A percentile compares a stretch with the other conserved stretches of the same genome.
These are phyloP conservation scores for Helotiales sp. DNA, from an alignment of 2,329 filamentous ascomycete genomes.

Conservation along the genomic window DNA sequence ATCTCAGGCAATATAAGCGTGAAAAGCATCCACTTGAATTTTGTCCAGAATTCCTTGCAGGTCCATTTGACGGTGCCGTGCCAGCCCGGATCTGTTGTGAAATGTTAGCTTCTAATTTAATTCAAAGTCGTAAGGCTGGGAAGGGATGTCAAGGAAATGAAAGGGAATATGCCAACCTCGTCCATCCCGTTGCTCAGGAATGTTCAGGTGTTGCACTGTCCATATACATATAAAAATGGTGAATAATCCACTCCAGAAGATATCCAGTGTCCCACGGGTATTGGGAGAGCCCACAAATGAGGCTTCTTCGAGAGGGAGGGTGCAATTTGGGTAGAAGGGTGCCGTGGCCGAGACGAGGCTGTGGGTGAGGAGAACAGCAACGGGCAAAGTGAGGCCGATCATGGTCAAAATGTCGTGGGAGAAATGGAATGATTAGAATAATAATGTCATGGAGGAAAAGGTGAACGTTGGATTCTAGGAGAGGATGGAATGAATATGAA, in stretches of 20 bases:
- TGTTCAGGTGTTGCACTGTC: constrained; percentile 16
- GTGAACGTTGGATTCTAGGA: background rate
- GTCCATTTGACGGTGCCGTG: constrained; percentile 6
- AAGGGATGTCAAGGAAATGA: background rate
- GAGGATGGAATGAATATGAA: background rate
- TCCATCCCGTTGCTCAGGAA: constrained; percentile 3
- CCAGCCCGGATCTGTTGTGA: constrained; percentile 1
- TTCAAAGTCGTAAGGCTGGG: background rate
- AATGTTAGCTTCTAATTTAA: background rate
- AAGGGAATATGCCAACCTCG: background rate
- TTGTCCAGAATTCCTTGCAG: background rate
- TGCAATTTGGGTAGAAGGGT: background rate
- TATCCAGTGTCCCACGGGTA: constrained; percentile 1
- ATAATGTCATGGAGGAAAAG: too few relatives aligned
- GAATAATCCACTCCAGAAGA: constrained; percentile 9
- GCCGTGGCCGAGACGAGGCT: background rate
- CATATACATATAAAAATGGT: constrained; percentile 12
- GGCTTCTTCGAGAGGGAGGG: background rate
- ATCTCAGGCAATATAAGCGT: constrained; percentile 9
- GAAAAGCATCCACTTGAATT: constrained; percentile 9
- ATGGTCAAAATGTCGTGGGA: background rate
- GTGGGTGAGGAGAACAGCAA: background rate
- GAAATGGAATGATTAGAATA: too few relatives aligned
- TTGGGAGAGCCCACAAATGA: background rate
- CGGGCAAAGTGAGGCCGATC: background rate